These are phyloP conservation scores for Protomyces inundatus DNA, from an alignment of 1,139 yeast species.

Conservation along the genomic window DNA sequence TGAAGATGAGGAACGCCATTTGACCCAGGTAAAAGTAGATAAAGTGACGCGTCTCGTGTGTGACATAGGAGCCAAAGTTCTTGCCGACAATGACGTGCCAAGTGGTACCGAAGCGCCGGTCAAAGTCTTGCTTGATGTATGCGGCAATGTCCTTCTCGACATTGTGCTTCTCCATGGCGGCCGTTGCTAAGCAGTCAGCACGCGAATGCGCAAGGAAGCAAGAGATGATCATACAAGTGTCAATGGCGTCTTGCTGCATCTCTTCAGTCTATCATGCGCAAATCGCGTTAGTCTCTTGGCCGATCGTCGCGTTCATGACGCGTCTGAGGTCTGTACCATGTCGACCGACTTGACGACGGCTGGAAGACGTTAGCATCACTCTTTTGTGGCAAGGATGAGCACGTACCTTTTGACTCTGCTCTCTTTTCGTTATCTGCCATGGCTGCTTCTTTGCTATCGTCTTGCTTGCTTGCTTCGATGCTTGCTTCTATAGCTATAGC, in stretches of 20 bases:
- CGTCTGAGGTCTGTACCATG: slow-evolving; percentile 39
- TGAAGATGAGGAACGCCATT: slow-evolving; percentile 74
- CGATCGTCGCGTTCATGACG: neutral
- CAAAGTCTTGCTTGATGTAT: slow-evolving; percentile 68
- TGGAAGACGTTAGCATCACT: slow-evolving; percentile 21
- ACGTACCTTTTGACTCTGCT: slow-evolving; percentile 13
- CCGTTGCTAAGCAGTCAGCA: slow-evolving; percentile 45
- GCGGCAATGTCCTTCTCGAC: slow-evolving; percentile 69
- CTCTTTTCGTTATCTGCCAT: slow-evolving; percentile 17
- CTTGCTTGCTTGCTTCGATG: no score
- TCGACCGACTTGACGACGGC: slow-evolving; percentile 46
- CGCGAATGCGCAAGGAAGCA: neutral
- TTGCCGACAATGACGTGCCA: slow-evolving; percentile 97
- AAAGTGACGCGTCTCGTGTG: slow-evolving; percentile 79
- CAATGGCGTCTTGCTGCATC: slow-evolving; percentile 38
- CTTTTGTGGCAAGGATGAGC: neutral
- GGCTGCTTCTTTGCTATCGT: neutral
- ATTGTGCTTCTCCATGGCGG: slow-evolving; percentile 56
- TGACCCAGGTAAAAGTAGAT: slow-evolving; percentile 79
- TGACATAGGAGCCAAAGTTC: slow-evolving; percentile 87
- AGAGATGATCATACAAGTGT: slow-evolving; percentile 34
- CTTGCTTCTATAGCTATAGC: no score
- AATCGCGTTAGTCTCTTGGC: no score
- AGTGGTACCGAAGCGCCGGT: slow-evolving; percentile 63
- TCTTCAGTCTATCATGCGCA: slow-evolving; percentile 35